Evolutionary conservation across 345 rosid genomes (phyloP).

Genomic region (Schrenkiella parvula): DNA sequence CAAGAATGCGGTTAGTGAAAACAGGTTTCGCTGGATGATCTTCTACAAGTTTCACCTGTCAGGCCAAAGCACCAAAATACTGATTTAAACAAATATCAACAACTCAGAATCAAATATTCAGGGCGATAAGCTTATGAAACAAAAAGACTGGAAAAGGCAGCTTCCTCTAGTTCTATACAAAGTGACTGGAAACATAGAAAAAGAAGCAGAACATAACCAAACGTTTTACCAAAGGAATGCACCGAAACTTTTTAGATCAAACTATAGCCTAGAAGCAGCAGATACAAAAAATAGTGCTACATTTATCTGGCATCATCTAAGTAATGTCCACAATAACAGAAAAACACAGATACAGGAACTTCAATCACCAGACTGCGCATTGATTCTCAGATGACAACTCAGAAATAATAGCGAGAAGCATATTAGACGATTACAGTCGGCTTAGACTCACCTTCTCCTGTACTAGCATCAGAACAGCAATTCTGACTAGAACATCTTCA

Average conservation of each 20-base stretch:
- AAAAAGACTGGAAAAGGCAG: not conserved
- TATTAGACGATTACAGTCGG: not conserved
- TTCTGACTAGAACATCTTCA: slow-evolving; percentile 80
- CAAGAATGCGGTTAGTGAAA: slow-evolving; percentile 57
- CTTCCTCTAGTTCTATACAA: slow-evolving; percentile 7
- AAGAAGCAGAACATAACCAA: not conserved
- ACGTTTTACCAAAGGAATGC: not conserved
- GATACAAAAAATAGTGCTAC: not conserved
- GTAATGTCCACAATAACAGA: slow-evolving; percentile 5
- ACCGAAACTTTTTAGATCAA: not conserved
- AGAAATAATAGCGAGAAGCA: not conserved
- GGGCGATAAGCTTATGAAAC: not conserved
- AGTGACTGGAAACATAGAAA: not conserved
- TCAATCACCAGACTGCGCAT: slow-evolving; percentile 4
- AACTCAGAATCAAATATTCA: not conserved
- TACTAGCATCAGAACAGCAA: slow-evolving; percentile 60
- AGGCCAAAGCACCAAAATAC: slow-evolving; percentile 20
- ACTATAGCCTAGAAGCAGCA: slow-evolving; percentile 2
- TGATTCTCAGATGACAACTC: slow-evolving; percentile 10
- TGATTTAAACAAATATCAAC: not conserved
- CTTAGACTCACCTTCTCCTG: slow-evolving; percentile 72
- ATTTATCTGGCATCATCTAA: not conserved
- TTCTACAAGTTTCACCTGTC: slow-evolving; percentile 53
- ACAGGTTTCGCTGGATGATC: slow-evolving; percentile 55
- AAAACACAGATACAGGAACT: not conserved